Evolutionary conservation across 139 green algal species (phyloP).

Genomic region (Pleodorina starrii): DNA sequence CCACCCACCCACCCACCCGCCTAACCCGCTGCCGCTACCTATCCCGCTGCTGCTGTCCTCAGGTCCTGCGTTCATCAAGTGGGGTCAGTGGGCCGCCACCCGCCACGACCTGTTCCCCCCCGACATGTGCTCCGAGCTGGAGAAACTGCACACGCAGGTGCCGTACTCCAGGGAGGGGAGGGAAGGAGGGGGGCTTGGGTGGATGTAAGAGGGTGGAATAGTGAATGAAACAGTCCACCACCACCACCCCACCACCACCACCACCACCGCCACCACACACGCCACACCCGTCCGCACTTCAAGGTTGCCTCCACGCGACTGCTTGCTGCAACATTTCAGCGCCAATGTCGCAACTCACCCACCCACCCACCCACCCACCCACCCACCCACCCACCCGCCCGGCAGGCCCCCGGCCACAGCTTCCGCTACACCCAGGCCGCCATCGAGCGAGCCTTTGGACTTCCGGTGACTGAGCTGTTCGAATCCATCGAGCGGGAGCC

Average conservation of each 20-base stretch:
- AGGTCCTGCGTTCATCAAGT: constrained; percentile 94
- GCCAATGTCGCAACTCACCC: too few relatives aligned
- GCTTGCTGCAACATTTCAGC: too few relatives aligned
- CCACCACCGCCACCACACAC: too few relatives aligned
- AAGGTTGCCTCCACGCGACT: too few relatives aligned
- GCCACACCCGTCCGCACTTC: too few relatives aligned
- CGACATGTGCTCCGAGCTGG: constrained; percentile 88
- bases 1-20: too few relatives aligned
- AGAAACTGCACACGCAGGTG: constrained; percentile 80
- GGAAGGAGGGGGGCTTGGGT: not conserved
- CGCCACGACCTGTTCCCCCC: constrained; percentile 95
- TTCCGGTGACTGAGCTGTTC: constrained; percentile 89
- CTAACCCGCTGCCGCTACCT: not conserved
- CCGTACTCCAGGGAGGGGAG: not conserved
- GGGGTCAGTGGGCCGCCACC: constrained; percentile 98
- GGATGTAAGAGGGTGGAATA: too few relatives aligned
- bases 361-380: too few relatives aligned
- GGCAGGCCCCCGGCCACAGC: constrained; percentile 72
- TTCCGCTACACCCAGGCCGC: constrained; percentile 73
- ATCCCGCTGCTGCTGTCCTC: not conserved
- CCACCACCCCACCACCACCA: too few relatives aligned
- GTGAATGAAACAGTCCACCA: too few relatives aligned
- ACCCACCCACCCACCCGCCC: too few relatives aligned
- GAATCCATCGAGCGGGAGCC: constrained; percentile 85
- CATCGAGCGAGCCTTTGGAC: constrained; percentile 81